Base-by-base conservation (phyloP, 1,139 yeast species). In the Tardiomyces blankii region DNA sequence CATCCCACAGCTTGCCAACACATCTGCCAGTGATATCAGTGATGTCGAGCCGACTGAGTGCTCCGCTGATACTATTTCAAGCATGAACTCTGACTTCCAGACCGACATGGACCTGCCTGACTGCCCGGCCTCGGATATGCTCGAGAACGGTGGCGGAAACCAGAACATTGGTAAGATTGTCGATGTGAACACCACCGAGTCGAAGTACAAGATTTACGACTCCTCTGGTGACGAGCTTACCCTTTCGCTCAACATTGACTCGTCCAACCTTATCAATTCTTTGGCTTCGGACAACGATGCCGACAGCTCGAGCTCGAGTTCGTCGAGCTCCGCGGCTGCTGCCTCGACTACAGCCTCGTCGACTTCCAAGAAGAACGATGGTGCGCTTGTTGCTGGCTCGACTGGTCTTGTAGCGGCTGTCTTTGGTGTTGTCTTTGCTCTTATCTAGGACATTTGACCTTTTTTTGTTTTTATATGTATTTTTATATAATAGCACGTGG, bases 201-300 rank as follows among this genome's bases (percentile, higher is more conserved):
- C 77, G 4, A 66, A 69, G 40, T 73, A 69, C 59, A 64, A 69
- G 5, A 67, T 78, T 41, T 60, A 68, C 48, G 83, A 82, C 52
- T 62, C 67, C 23, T 68, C 68, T 43, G 77, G 77, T 44, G 73
- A 76, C 18, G 64, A 61, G 42, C 72, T 82, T 43, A 75, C 79
- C 39, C 77, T 84, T 47, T 42, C 44, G 21, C 42, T 59, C 23
- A 44, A 42, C 2, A 49, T 53, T 41, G 38, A 11, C 12, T 14
- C 49, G 9, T 57, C 59, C 2, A 67, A 70, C 57, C 59, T 58
- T 39, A 56, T 68, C 58, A 80, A 73, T 53, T 50, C 42, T 48
- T 56, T 51, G 6, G 11, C 14, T 11, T 16, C 28, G 8, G 16
- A 18, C n/a, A 16, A n/a, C 21, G 11, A 11, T 4, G 11, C 41